Evolutionary conservation across 2,329 filamentous ascomycete genomes (phyloP).

Genomic region (Paecilomyces sp.): DNA sequence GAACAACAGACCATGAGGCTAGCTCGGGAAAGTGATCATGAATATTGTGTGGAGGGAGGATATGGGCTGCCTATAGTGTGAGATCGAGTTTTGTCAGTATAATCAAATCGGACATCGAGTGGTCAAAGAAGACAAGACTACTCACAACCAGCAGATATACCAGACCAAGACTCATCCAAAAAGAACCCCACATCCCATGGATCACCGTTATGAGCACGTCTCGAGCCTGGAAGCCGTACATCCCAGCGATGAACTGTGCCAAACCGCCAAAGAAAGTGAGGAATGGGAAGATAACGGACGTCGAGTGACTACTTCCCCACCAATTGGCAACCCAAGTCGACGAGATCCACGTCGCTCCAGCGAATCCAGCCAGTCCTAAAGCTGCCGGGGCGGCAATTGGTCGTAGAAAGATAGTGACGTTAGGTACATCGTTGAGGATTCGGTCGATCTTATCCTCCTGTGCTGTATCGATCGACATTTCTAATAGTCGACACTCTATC

Average conservation of each 20-base stretch:
- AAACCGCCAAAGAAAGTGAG: constrained; percentile 18
- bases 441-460: background rate
- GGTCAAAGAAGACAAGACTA: too few relatives aligned
- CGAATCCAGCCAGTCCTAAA: constrained; percentile 20
- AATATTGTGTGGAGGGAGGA: constrained; percentile 1
- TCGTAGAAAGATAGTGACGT: constrained; percentile 16
- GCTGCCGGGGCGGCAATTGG: constrained; percentile 23
- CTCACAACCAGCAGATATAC: constrained; percentile 5
- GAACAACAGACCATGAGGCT: constrained; percentile 13
- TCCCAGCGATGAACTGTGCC: constrained; percentile 19
- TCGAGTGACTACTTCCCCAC: constrained; percentile 14
- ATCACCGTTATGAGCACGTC: constrained; percentile 16
- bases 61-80: background rate
- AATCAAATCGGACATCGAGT: too few relatives aligned
- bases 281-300: constrained; percentile 21
- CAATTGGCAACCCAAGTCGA: constrained; percentile 10
- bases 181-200: constrained; percentile 14
- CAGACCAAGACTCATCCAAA: constrained; percentile 15
- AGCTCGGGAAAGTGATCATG: constrained; percentile 14
- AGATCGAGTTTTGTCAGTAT: background rate
- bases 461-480: background rate
- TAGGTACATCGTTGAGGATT: constrained; percentile 6
- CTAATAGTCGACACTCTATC: background rate
- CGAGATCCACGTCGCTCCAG: constrained; percentile 20
- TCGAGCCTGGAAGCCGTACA: constrained; percentile 13